Conservation (phyloP, 805 yeast species). For the Saturnispora hagleri region DNA sequence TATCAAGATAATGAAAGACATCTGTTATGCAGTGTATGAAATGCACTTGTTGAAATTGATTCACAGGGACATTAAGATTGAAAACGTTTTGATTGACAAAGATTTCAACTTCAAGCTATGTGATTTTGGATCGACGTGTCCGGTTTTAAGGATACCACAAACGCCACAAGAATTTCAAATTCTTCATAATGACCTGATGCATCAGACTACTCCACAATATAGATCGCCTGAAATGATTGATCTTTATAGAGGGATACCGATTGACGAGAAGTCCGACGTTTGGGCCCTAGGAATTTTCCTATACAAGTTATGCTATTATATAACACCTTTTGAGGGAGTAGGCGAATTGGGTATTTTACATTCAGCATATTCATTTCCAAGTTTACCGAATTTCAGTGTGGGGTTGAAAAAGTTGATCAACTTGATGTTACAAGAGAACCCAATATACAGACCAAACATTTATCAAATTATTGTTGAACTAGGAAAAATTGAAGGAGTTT, state of each 20-base stretch:
- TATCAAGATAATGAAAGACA: constrained; percentile 73
- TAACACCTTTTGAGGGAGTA: constrained; percentile 90
- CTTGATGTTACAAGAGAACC: constrained; percentile 76
- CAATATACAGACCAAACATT: constrained; percentile 74
- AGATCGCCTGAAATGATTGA: constrained; percentile 96
- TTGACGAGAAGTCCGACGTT: constrained; percentile 86
- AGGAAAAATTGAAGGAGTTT: constrained; percentile 37
- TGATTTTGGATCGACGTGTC: constrained; percentile 87
- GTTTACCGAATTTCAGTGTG: constrained; percentile 57
- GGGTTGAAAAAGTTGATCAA: constrained; percentile 67
- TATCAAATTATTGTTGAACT: constrained; percentile 66
- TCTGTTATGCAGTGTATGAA: constrained; percentile 66
- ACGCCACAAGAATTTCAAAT: constrained; percentile 63
- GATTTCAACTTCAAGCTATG: constrained; percentile 68
- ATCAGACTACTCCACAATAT: constrained; percentile 93
- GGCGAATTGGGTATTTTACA: constrained; percentile 80
- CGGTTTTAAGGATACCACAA: constrained; percentile 64
- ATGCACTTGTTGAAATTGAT: constrained; percentile 79
- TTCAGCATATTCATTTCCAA: constrained; percentile 72
- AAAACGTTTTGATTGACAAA: constrained; percentile 77
- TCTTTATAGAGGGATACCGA: constrained; percentile 69
- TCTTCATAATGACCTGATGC: constrained; percentile 76
- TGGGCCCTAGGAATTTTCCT: constrained; percentile 96
- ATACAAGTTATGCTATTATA: constrained; percentile 84
- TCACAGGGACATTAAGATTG: constrained; percentile 91